Evolutionary conservation across 2,329 filamentous ascomycete genomes (phyloP).

Genomic region (Apiospora sp.): DNA sequence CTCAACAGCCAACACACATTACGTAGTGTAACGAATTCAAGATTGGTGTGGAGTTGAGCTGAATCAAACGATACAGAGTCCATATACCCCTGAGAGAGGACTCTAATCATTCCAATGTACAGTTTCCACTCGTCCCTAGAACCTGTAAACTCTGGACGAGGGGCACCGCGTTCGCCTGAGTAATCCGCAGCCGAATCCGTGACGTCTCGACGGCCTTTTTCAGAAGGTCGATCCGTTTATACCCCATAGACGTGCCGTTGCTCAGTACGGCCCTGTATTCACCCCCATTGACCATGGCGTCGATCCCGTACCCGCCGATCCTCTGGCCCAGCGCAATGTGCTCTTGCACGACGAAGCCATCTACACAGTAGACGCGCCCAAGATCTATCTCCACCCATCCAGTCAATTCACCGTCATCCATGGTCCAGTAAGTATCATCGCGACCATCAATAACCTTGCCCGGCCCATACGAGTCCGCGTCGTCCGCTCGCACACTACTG

Average conservation of each 20-base stretch:
- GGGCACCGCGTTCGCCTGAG: constrained; percentile 38
- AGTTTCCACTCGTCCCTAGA: background rate
- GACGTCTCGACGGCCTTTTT: constrained; percentile 29
- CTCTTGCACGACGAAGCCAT: constrained; percentile 39
- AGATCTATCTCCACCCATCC: constrained; percentile 39
- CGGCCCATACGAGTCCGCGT: constrained; percentile 27
- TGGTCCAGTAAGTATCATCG: constrained; percentile 37
- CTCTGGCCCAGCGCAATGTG: constrained; percentile 41
- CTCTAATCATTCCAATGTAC: background rate
- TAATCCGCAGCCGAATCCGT: constrained; percentile 35
- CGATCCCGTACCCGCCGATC: constrained; percentile 39
- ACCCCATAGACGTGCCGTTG: constrained; percentile 37
- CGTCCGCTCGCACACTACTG: background rate
- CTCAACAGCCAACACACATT: too few species aligned
- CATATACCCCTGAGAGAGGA: too few species aligned
- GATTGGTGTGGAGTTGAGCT: too few species aligned
- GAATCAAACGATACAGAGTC: too few species aligned
- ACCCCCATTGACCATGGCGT: constrained; percentile 31
- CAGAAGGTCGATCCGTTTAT: constrained; percentile 38
- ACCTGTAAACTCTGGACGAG: constrained; percentile 37
- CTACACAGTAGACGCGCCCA: constrained; percentile 30
- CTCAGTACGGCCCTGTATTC: constrained; percentile 31
- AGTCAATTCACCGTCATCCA: constrained; percentile 34
- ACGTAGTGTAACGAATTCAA: too few species aligned
- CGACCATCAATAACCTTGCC: constrained; percentile 35